phyloP scores from a whole-genome alignment of 345 rosid species.

The Theobroma cacao region DNA sequence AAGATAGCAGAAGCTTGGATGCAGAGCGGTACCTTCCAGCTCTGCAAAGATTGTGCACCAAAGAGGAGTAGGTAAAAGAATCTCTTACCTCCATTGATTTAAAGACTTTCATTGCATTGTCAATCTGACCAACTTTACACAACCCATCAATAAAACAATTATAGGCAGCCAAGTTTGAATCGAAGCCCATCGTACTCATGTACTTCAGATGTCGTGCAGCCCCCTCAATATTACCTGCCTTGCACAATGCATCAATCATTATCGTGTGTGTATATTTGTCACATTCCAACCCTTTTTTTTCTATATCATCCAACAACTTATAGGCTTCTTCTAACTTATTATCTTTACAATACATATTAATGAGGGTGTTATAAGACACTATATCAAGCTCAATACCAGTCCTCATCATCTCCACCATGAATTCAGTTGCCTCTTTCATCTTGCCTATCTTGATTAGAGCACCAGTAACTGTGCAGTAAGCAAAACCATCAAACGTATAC shows the following conservation, averaged over 20 bases:
- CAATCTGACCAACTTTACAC: slow-evolving; percentile 61
- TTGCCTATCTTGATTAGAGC: slow-evolving; percentile 67
- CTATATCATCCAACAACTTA: slow-evolving; percentile 52
- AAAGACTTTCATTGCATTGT: slow-evolving; percentile 49
- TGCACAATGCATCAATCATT: slow-evolving; percentile 65
- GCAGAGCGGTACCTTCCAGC: slow-evolving; percentile 57
- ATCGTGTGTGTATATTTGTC: slow-evolving; percentile 82
- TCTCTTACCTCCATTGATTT: slow-evolving; percentile 70
- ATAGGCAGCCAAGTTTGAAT: slow-evolving; percentile 48
- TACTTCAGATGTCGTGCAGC: slow-evolving; percentile 51
- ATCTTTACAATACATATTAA: slow-evolving; percentile 61
- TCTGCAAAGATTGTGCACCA: slow-evolving; percentile 83
- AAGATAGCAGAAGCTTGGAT: slow-evolving; percentile 60
- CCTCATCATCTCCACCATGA: slow-evolving; percentile 38
- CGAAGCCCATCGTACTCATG: slow-evolving; percentile 51
- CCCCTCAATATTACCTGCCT: slow-evolving; percentile 51
- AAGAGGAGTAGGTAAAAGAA: slow-evolving; percentile 68
- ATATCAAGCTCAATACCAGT: slow-evolving; percentile 65
- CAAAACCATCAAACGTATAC: slow-evolving; percentile 75
- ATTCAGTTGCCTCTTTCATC: slow-evolving; percentile 43
- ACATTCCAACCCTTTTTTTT: slow-evolving; percentile 51
- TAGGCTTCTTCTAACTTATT: slow-evolving; percentile 58
- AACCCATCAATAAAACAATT: slow-evolving; percentile 69
- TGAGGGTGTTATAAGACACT: slow-evolving; percentile 65
- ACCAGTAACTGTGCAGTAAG: slow-evolving; percentile 57